These are phyloP conservation scores for Xylaria castorea DNA, from an alignment of 495 filamentous ascomycete genomes.

Conservation along the genomic window DNA sequence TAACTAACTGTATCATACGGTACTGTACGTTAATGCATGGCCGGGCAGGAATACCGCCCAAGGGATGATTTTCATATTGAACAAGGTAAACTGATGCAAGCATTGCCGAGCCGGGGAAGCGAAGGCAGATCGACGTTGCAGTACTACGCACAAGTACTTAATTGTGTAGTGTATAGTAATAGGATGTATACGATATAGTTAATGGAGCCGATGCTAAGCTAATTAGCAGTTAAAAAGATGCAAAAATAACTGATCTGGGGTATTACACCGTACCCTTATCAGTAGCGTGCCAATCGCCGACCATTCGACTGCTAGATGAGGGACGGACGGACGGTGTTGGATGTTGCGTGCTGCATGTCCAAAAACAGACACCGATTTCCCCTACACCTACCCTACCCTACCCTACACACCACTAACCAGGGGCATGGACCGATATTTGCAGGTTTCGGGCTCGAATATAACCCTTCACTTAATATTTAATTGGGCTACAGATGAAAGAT, in stretches of 20 bases:
- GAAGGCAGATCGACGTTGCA: constrained; percentile 18
- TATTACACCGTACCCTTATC: constrained; percentile 9
- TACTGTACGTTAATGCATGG: not conserved
- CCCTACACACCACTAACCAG: not conserved
- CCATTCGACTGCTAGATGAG: not conserved
- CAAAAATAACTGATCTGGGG: constrained; percentile 5
- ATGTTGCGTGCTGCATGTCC: not conserved
- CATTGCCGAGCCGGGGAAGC: constrained; percentile 23
- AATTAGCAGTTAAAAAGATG: constrained; percentile 5
- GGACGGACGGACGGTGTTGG: not conserved
- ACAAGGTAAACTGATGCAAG: not conserved
- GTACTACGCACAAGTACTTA: too few relatives aligned
- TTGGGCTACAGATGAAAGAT: not conserved
- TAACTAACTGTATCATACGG: too few relatives aligned
- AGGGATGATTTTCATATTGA: constrained; percentile 14
- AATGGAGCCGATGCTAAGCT: not conserved
- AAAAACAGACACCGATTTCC: constrained; percentile 7
- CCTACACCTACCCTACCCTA: not conserved
- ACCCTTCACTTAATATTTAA: not conserved
- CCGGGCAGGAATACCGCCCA: not conserved
- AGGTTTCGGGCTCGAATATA: not conserved
- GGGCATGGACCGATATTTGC: not conserved
- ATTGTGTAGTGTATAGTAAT: not conserved
- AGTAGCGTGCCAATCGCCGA: not conserved
- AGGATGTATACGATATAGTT: not conserved